phyloP scores from a whole-genome alignment of 2,329 filamentous ascomycete species.

The Calonectria pseudoturangicola region DNA sequence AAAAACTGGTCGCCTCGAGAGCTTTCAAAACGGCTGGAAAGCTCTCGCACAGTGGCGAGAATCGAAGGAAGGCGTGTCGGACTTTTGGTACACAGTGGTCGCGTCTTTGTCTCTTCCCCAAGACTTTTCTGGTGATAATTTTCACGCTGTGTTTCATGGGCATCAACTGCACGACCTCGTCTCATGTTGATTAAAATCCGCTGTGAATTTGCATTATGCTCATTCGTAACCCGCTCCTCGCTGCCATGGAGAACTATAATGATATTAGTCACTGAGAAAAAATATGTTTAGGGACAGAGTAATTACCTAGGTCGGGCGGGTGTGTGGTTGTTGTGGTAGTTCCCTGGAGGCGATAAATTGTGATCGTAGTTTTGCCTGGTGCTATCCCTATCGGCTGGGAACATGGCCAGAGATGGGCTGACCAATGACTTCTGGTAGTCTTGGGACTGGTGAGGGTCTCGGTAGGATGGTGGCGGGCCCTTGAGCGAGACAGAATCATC shows the following conservation, averaged over 20 bases:
- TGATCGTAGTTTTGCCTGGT: constrained; percentile 11
- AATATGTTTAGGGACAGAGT: no score
- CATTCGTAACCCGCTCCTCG: constrained; percentile 17
- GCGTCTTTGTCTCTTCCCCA: neutral
- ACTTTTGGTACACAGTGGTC: constrained; percentile 2
- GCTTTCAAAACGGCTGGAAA: neutral
- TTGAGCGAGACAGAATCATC: constrained; percentile 6
- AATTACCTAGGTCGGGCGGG: constrained; percentile 16
- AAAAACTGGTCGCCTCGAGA: constrained; percentile 11
- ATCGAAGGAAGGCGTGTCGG: neutral
- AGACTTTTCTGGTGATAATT: neutral
- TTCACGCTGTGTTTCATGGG: neutral
- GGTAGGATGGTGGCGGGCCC: constrained; percentile 15
- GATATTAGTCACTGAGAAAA: neutral
- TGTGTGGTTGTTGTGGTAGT: neutral
- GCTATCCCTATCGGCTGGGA: constrained; percentile 1
- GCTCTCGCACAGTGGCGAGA: constrained; percentile 4
- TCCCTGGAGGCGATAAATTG: neutral
- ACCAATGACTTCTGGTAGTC: constrained; percentile 14
- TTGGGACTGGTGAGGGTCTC: neutral
- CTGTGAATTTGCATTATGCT: neutral
- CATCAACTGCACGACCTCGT: neutral
- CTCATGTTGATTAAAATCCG: neutral
- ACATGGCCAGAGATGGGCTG: constrained; percentile 12
- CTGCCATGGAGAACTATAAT: constrained; percentile 5